Evolutionary conservation across 306 rosid species (phyloP).

Genomic region (Gleditsia sinensis): DNA sequence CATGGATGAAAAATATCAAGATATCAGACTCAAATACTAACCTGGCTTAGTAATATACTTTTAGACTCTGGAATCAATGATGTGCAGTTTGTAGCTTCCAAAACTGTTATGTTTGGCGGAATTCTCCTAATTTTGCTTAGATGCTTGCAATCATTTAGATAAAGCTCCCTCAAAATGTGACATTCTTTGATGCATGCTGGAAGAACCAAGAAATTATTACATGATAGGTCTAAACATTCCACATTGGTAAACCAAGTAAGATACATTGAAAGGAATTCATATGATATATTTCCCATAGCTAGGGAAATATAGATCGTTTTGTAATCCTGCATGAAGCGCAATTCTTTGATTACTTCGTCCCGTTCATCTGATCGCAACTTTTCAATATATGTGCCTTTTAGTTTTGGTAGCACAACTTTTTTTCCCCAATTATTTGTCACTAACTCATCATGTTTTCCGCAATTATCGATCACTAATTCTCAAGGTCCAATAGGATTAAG

Average conservation of each 20-base stretch:
- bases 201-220: background rate
- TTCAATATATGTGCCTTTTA: no score
- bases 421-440: no score
- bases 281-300: background rate
- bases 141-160: background rate
- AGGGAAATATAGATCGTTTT: background rate
- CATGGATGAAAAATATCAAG: background rate
- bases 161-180: background rate
- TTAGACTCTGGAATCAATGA: background rate
- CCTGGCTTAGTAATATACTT: constrained; percentile 5
- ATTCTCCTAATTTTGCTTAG: constrained; percentile 2
- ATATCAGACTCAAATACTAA: background rate
- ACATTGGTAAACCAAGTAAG: no score
- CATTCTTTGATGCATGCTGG: background rate
- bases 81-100: background rate
- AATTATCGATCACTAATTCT: background rate
- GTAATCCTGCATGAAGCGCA: no score
- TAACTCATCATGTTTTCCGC: no score
- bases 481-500: background rate
- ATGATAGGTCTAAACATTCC: no score
- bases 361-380: no score
- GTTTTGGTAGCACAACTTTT: background rate
- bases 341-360: no score
- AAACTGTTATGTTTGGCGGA: background rate
- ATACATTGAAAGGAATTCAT: background rate